Base-by-base conservation (phyloP, 1,284 basidiomycete species). In the Malassezia nana region DNA sequence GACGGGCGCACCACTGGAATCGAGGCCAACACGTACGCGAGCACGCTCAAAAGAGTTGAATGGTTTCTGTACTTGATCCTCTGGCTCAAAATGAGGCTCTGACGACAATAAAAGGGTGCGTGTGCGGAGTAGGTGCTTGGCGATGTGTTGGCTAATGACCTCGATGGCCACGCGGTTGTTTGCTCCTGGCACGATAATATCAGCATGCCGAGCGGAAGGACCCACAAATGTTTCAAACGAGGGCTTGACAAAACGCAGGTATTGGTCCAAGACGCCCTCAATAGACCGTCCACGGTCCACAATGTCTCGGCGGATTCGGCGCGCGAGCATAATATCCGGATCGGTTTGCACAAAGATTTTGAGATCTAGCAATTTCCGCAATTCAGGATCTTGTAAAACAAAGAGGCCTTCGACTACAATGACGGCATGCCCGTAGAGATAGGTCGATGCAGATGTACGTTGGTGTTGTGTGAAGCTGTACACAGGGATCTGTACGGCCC, bases 371-470 rank as follows among this genome's bases (percentile, higher is more conserved):
- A 96, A 76, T 3, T 81, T 79, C 50, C 92, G 80, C 35, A 95
- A 55, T 12, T 55, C 57, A 16, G 64, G 60, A 75, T 50, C 88
- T 59, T 89, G 83, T 35, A 98, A 76, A 2, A 87, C 83, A 81
- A 95, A 84, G 59, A 96, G 91, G 3, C 92, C 92, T 70, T 98
- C 91, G 18, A 86, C 84, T 59, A 96, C 91, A 65, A 96, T 86
- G 43, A 96, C 86, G n/a, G 85, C 83, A 4, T 90, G 89, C 1
- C 92, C 92, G 74, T 96, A 98, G 0, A 96, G 78, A 75, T 96
- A 94, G 67, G 88, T 86, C 29, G 81, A 86, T 69, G 92, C 87
- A 3, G 82, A 78, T 51, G 87, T 76, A 30, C 92, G 81, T 70
- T 95, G 89, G 76, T 98, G 92, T 62, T 88, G 80, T 16, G 82